A percentile compares a stretch with the other conserved stretches of the same genome.
These are phyloP conservation scores for Heliamphora exappendiculata DNA, from an alignment of 148 eudicot species.

Conservation along the genomic window DNA sequence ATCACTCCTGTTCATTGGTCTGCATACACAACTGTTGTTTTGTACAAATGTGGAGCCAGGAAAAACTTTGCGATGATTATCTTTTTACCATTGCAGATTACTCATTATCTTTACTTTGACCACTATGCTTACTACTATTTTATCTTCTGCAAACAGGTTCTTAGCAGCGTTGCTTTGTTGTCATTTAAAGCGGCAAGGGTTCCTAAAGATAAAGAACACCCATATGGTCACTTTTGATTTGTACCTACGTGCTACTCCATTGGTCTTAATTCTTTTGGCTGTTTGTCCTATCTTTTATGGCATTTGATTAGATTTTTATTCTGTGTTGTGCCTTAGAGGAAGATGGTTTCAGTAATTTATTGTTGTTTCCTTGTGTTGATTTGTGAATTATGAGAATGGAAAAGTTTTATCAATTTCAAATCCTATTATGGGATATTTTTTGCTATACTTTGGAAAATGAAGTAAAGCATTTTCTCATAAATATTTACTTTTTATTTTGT, in stretches of 20 bases:
- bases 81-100: not conserved
- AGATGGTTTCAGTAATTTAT: conserved; percentile 10
- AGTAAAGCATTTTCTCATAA: not conserved
- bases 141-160: conserved; percentile 44
- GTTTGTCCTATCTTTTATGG: not conserved
- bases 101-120: not conserved
- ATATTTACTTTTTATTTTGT: not conserved
- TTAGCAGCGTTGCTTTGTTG: conserved; percentile 77
- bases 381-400: not conserved
- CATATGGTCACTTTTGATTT: conserved; percentile 79
- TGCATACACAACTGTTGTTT: not conserved
- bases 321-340: not conserved
- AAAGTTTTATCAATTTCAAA: conserved; percentile 4
- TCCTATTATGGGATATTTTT: not conserved
- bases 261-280: conserved; percentile 10
- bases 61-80: not conserved
- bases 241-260: conserved; percentile 34
- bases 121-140: conserved; percentile 6
- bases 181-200: conserved; percentile 88
- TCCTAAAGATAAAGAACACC: conserved; percentile 99
- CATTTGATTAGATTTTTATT: not conserved
- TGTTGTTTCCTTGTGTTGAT: not conserved
- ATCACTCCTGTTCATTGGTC: not conserved
- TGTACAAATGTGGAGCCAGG: not conserved
- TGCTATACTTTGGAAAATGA: not conserved